A percentile compares a stretch with the other conserved stretches of the same genome.
These are phyloP conservation scores for Diaporthe humulicola DNA, from an alignment of 2,329 filamentous ascomycete species.

Conservation along the genomic window DNA sequence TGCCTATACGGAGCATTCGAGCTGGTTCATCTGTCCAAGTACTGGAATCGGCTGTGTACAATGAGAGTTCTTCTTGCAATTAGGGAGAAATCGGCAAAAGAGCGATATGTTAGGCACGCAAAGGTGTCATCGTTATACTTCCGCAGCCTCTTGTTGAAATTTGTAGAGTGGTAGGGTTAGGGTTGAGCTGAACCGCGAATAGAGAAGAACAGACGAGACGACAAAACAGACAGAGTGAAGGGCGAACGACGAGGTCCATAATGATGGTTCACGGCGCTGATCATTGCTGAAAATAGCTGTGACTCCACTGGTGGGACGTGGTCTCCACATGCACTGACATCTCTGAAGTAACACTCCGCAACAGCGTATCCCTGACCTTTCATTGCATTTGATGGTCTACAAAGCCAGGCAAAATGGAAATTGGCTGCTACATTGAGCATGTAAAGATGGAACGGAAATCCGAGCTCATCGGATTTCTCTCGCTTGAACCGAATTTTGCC, in stretches of 20 bases:
- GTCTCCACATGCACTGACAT: background rate
- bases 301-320: background rate
- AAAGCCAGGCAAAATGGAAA: background rate
- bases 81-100: background rate
- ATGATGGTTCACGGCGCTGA: background rate
- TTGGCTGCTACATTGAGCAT: background rate
- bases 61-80: background rate
- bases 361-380: background rate
- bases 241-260: constrained; percentile 7
- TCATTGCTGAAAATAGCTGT: background rate
- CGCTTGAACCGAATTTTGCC: background rate
- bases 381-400: background rate
- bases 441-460: background rate
- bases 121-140: background rate
- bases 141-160: background rate
- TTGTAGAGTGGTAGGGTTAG: background rate
- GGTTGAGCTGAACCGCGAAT: background rate
- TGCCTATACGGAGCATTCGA: background rate
- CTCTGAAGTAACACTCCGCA: background rate
- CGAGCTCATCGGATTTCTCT: background rate
- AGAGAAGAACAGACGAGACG: background rate
- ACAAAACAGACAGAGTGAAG: background rate
- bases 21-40: background rate
- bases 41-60: background rate
- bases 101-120: background rate